Conservation (phyloP, 345 rosid genomes). For the Cardamine chenopodiifolia region DNA sequence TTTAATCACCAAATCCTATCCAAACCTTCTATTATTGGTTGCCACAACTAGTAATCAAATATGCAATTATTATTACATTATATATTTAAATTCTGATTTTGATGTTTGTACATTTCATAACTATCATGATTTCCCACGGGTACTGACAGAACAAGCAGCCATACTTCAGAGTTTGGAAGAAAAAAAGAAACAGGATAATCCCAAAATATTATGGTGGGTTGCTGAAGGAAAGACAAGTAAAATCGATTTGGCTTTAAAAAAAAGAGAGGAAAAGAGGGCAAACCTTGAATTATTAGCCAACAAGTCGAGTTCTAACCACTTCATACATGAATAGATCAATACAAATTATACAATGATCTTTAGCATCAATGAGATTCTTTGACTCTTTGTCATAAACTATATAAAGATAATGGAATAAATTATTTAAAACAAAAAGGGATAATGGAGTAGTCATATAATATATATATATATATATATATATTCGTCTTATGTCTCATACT, state of each 20-base stretch:
- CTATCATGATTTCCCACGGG: neutral
- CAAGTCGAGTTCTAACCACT: conserved; percentile 21
- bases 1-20: conserved; percentile 31
- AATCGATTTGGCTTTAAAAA: neutral
- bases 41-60: conserved; percentile 35
- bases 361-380: neutral
- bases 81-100: neutral
- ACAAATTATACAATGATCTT: neutral
- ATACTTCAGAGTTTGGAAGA: neutral
- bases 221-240: neutral
- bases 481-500: neutral
- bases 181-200: neutral
- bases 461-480: neutral
- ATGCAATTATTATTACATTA: conserved; percentile 36
- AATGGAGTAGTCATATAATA: conserved; percentile 3
- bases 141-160: neutral
- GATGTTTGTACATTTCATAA: neutral
- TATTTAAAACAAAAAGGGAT: neutral
- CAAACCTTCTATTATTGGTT: conserved; percentile 37
- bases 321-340: neutral
- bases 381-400: neutral
- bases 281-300: conserved; percentile 14
- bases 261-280: neutral
- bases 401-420: conserved; percentile 7
- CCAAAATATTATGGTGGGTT: neutral